These are phyloP conservation scores for Monilinia vaccinii-corymbosi DNA, from an alignment of 2,329 filamentous ascomycete species.

Conservation along the genomic window DNA sequence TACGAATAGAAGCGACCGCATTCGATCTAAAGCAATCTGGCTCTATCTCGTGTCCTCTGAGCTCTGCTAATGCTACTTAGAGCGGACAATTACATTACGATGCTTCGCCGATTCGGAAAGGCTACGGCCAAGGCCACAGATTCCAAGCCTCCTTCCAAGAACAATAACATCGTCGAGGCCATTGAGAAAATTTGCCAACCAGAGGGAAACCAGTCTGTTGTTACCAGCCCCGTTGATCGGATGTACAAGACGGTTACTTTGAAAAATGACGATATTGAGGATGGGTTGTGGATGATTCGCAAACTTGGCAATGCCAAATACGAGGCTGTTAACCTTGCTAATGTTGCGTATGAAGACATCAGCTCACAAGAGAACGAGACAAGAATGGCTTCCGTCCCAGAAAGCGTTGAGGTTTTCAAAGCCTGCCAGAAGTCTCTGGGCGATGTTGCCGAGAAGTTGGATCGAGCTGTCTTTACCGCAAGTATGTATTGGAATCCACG, in stretches of 20 bases:
- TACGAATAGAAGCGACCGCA: not conserved
- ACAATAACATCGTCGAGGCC: not conserved
- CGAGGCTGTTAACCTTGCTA: slow-evolving; percentile 15
- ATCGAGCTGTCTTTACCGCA: slow-evolving; percentile 14
- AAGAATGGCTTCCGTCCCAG: slow-evolving; percentile 8
- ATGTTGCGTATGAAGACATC: slow-evolving; percentile 5
- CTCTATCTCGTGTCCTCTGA: not conserved
- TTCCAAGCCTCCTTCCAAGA: not conserved
- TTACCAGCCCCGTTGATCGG: not conserved
- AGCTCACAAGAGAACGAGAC: slow-evolving; percentile 14
- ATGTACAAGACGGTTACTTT: slow-evolving; percentile 14
- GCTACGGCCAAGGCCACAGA: not conserved
- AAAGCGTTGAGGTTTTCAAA: slow-evolving; percentile 5
- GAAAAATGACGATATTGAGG: slow-evolving; percentile 10
- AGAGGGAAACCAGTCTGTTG: not conserved
- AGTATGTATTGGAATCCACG: slow-evolving; percentile 8
- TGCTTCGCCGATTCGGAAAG: not conserved
- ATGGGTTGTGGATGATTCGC: slow-evolving; percentile 18
- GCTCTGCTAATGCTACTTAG: not conserved
- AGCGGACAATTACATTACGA: not conserved
- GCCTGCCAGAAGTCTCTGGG: slow-evolving; percentile 11
- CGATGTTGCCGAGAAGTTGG: slow-evolving; percentile 8
- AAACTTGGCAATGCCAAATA: slow-evolving; percentile 13
- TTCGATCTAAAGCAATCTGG: not conserved
- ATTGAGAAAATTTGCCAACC: not conserved